phyloP scores from a whole-genome alignment of 352 stramenopile species.

The Elongisporangium senticosum region DNA sequence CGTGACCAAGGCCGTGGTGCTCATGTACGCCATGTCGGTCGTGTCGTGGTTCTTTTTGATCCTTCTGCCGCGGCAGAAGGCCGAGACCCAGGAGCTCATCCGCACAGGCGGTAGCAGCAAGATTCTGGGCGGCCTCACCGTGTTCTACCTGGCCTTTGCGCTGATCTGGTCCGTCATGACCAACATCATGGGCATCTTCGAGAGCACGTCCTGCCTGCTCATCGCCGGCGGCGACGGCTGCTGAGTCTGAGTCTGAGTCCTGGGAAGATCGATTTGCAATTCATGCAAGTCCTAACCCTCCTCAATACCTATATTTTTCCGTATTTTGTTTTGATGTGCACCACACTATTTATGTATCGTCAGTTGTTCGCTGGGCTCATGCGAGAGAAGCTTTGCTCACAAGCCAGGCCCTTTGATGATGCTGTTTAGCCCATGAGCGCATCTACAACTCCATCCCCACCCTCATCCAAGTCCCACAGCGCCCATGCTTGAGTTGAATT shows the following conservation, averaged over 20 bases:
- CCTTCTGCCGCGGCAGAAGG: conserved; percentile 27
- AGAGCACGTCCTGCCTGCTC: conserved; percentile 27
- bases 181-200: conserved; percentile 32
- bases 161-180: conserved; percentile 29
- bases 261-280: no score
- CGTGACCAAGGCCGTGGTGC: conserved; percentile 26
- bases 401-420: no score
- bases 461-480: no score
- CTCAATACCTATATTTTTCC: not conserved
- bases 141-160: conserved; percentile 19
- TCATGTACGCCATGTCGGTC: conserved; percentile 27
- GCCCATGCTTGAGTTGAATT: no score
- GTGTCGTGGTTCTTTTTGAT: conserved; percentile 27
- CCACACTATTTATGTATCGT: not conserved
- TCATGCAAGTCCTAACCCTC: no score
- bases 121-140: conserved; percentile 17
- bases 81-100: conserved; percentile 20
- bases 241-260: conserved; percentile 6
- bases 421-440: no score
- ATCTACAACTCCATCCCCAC: no score
- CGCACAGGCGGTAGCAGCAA: conserved; percentile 24
- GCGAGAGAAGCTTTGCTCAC: not conserved
- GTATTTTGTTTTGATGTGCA: not conserved
- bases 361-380: not conserved
- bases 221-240: conserved; percentile 30